These are phyloP conservation scores for Mrakiaceae sp. DNA, from an alignment of 1,284 basidiomycete species.

Conservation along the genomic window DNA sequence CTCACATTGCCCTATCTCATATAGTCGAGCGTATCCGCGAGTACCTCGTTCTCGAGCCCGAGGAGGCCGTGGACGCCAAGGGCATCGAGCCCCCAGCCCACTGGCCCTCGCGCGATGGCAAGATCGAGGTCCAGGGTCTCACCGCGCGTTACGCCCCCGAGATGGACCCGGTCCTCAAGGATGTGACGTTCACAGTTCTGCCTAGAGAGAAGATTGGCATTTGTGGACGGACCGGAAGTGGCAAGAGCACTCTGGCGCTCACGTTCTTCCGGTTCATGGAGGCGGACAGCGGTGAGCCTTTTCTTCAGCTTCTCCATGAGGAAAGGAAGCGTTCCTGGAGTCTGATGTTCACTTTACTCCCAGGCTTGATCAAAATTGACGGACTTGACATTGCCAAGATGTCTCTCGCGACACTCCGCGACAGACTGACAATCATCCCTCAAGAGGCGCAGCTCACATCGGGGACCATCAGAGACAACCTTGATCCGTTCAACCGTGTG, in stretches of 20 bases:
- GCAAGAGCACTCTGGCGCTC: constrained; percentile 35
- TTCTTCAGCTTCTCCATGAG: too few relatives aligned
- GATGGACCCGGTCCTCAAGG: constrained; percentile 41
- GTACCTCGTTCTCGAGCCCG: constrained; percentile 37
- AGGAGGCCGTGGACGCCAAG: constrained; percentile 35
- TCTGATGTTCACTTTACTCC: constrained; percentile 15
- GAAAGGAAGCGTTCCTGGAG: constrained; percentile 5
- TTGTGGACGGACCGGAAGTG: constrained; percentile 41
- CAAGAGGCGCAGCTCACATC: constrained; percentile 40
- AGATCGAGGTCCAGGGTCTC: constrained; percentile 46
- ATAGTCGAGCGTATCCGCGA: constrained; percentile 41
- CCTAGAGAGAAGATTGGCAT: constrained; percentile 43
- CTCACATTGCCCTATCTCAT: constrained; percentile 23
- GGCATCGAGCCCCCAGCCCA: constrained; percentile 39
- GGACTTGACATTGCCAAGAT: constrained; percentile 40
- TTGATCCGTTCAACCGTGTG: constrained; percentile 37
- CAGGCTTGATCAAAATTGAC: constrained; percentile 37
- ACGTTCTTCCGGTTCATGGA: constrained; percentile 42
- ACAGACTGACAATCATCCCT: constrained; percentile 41
- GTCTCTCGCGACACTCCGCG: constrained; percentile 38
- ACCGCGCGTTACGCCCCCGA: constrained; percentile 35
- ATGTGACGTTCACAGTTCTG: constrained; percentile 39
- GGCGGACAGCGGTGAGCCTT: constrained; percentile 18
- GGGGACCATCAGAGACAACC: constrained; percentile 37
- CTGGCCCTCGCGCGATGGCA: constrained; percentile 39